Base-by-base conservation (phyloP, 2,329 filamentous ascomycete species). In the Botrytis sinoallii region DNA sequence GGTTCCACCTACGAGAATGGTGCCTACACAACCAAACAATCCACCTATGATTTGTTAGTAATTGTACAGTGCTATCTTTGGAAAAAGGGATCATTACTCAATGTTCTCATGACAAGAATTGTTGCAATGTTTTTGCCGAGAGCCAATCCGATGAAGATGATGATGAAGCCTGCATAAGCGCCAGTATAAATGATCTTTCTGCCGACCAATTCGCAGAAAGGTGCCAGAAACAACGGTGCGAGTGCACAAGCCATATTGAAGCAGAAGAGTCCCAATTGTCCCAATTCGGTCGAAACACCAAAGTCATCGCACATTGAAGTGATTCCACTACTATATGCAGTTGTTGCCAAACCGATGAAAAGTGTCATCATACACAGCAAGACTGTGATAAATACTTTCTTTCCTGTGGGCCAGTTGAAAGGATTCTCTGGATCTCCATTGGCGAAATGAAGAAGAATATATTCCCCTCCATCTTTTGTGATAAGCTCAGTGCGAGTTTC, bases 171-270 rank as follows among this genome's bases (percentile, higher is more conserved):
- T 0, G 80, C 76, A 0, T 82, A 83, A 25, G 92, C 91, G 1
- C 86, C 85, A 44, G 94, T 85, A 78, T 97, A 95, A 60, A 97
- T 92, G 0, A 94, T 92, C 70, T 92, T 89, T 10, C 94, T 88
- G 9, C 94, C 94, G 81, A 95, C 93, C 79, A 96, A 91, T 82
- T 97, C 94, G 4, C 91, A 94, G 76, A 97, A 91, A 0, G 94
- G 94, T 0, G 94, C 94, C 0, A 97, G 86, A 3, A 93, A 86
- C 92, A 97, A 96, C 0, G 94, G 94, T 0, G 93, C 92, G n/a
- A 94, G 80, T 1, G 84, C 90, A 77, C 93, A 93, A 0, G 88
- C 93, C 77, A 97, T 97, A 7, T 94, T 94, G 66, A 88, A 81
- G 57, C 93, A 95, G 82, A 96, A 97, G 25, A 87, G 81, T 74